Evolutionary conservation across 805 yeast genomes (phyloP), one percentile per base, ranked within the genome.

Genomic region (Candida piceae): DNA sequence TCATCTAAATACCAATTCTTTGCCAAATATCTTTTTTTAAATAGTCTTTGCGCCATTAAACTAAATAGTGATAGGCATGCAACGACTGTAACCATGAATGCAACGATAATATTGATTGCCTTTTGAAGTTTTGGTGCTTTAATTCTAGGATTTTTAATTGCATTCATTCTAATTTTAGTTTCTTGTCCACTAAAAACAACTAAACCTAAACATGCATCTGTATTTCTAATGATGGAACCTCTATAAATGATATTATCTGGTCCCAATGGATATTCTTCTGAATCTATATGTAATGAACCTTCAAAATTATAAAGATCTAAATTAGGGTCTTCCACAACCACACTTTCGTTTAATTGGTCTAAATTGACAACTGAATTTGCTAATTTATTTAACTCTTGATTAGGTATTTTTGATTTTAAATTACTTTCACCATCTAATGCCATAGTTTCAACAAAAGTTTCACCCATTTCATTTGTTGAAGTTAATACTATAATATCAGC

Each of bases 391-490:
- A 90, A 48, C 42, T 79, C 84, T 2, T 72, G 67, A 43, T 80
- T 83, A 0, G 96, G 84, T 15, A 65, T 63, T 49, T 76, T 79
- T 7, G 84, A 70, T 58, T 93, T 93, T 42, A 93, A 67, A 55
- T 88, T 90, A 0, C 97, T 93, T 60, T 93, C 98, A 34, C 99
- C 99, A 61, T 93, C 98, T 33, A 93, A 68, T 1, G 96, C 98
- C 90, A 90, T 88, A 1, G 99, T 93, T 58, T 93, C 99, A 15
- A 89, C 78, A 46, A 76, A 85, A 1, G 85, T 74, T 36, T 71
- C 75, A 25, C 73, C 71, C 39, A 79, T 74, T 27, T 82, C 88
- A 44, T 72, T 73, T 26, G 78, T 76, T 3, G 87, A 76, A 1
- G 89, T 73, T 29, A 93, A 54, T 3, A 93, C 50, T 2, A 93